These are phyloP conservation scores for Stevia rebaudiana DNA, from an alignment of 140 eudicot species.

Conservation along the genomic window DNA sequence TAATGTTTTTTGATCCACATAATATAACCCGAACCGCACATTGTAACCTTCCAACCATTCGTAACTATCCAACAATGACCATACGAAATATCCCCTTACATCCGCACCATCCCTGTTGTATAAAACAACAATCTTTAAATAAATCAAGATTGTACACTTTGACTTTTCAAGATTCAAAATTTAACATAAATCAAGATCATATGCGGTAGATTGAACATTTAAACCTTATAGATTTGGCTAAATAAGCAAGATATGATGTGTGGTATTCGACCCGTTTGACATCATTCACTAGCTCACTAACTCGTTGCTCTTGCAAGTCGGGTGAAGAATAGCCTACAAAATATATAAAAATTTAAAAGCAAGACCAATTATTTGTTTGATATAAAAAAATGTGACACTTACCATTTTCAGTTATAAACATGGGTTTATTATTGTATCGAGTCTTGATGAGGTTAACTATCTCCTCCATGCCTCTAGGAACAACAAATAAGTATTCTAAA, in stretches of 20 bases:
- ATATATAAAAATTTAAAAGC: neutral
- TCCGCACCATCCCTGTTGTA: conserved; percentile 62
- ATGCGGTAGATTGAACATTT: conserved; percentile 32
- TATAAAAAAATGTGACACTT: conserved; percentile 1
- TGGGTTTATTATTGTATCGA: conserved; percentile 64
- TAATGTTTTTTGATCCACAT: conserved; percentile 47
- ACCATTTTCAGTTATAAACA: conserved; percentile 84
- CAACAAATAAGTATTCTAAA: conserved; percentile 39
- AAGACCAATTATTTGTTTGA: neutral
- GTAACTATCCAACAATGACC: conserved; percentile 73
- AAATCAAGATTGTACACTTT: neutral
- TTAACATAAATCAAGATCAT: conserved; percentile 1
- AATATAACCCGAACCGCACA: conserved; percentile 50
- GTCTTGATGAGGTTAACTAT: conserved; percentile 40
- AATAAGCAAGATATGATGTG: conserved; percentile 47
- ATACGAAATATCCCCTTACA: conserved; percentile 70
- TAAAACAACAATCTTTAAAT: conserved; percentile 6
- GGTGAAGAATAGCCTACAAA: conserved; percentile 38
- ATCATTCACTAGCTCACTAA: conserved; percentile 38
- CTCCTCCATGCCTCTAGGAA: conserved; percentile 76
- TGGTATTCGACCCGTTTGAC: conserved; percentile 53
- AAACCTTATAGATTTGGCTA: conserved; percentile 61
- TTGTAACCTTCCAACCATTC: conserved; percentile 64
- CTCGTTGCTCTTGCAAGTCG: conserved; percentile 7
- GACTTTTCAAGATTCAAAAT: neutral